A percentile compares a stretch with the other conserved stretches of the same genome.
Conservation (phyloP, 2,329 filamentous ascomycete genomes). For the Xylariaceae sp. region DNA sequence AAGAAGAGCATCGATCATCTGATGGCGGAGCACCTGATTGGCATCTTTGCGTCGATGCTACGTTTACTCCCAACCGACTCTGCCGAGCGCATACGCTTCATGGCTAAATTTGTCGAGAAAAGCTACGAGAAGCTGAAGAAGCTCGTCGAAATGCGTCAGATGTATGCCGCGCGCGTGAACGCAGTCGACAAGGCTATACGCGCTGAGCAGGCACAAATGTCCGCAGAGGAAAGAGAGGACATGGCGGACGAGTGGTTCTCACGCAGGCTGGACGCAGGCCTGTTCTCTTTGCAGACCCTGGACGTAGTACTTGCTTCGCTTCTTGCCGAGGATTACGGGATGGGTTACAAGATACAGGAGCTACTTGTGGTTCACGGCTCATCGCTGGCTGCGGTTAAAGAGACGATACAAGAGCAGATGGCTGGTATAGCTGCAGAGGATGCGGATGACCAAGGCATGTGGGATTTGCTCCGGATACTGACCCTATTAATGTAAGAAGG, state of each 20-base stretch:
- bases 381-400: constrained; percentile 54
- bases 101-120: constrained; percentile 95
- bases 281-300: constrained; percentile 76
- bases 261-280: constrained; percentile 70
- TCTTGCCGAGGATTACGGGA: constrained; percentile 78
- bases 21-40: constrained; percentile 72
- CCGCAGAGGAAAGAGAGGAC: constrained; percentile 54
- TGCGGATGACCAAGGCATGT: constrained; percentile 52
- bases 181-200: constrained; percentile 59
- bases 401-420: constrained; percentile 59
- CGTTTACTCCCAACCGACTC: constrained; percentile 73
- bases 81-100: constrained; percentile 68
- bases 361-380: constrained; percentile 65
- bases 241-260: constrained; percentile 68
- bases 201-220: constrained; percentile 48
- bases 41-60: constrained; percentile 78
- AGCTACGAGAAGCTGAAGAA: constrained; percentile 80
- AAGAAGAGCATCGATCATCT: constrained; percentile 65
- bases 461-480: constrained; percentile 51
- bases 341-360: constrained; percentile 56
- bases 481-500: constrained; percentile 42
- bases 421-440: constrained; percentile 45
- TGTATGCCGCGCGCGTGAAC: constrained; percentile 59
- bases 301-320: constrained; percentile 88
- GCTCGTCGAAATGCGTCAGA: constrained; percentile 63